Base-by-base conservation (phyloP, 257 asterid species). In the Solanum medicagineum region DNA sequence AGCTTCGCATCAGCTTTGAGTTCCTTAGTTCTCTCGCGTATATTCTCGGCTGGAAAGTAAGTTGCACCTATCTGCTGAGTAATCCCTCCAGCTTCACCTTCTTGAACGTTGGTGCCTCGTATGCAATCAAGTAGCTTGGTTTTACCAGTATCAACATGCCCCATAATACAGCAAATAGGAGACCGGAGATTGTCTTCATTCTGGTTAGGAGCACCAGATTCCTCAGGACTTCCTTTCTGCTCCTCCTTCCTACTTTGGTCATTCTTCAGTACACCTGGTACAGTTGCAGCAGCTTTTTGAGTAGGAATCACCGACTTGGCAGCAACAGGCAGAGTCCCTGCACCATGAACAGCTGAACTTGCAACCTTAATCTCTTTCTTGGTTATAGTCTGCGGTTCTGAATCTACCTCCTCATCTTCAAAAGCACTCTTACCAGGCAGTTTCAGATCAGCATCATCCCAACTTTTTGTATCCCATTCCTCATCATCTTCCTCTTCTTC, bases 1-100 rank as follows among this genome's bases (percentile, higher is more conserved):
- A 97, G 93, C 90, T 88, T 95, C 32, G 99, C 99, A 91, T 97
- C 99, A 83, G 98, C 98, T 90, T 97, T 97, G 84, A 97, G 95
- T 87, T 97, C 99, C 90, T 81, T 95, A 45, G 99, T 97, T 90
- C 98, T 94, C 87, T 97, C 99, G 10, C 99, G 97, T 85, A 97
- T 95, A 90, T 97, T 97, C 88, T 91, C 98, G 44, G 99, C 97
- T 36, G 99, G 99, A 88, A 97, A 94, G 89, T 97, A 97, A 51
- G 99, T 97, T 4, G 99, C 99, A 83, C 99, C 99, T 90, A 97
- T 97, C 88, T 97, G 99, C 88, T 97, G 99, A 29, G 99, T 97
- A 88, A 97, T 97, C 81, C 99, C 99, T 86, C 99, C 99, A 85
- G 99, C 99, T 90, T 97, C 99, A 55, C 99, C 99, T 92, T 95